Conservation (phyloP, 2,329 filamentous ascomycete species). For the Didymella keratinophila region DNA sequence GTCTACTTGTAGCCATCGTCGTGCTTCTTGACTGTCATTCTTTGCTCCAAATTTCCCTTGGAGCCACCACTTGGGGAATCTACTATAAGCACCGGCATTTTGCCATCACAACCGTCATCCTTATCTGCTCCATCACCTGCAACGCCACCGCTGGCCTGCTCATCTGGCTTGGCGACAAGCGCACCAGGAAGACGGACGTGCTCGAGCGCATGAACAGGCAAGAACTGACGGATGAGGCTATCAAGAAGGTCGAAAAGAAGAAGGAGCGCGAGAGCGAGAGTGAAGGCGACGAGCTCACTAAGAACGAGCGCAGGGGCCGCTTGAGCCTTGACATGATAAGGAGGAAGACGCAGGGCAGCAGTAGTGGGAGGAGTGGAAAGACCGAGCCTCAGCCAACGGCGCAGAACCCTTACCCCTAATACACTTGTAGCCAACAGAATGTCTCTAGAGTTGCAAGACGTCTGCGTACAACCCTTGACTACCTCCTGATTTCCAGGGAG, state of each 20-base stretch:
- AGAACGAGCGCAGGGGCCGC: slow-evolving; percentile 28
- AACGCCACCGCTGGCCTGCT: slow-evolving; percentile 80
- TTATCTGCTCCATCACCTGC: slow-evolving; percentile 78
- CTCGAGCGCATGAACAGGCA: slow-evolving; percentile 79
- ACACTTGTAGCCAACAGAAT: no score
- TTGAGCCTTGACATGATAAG: slow-evolving; percentile 30
- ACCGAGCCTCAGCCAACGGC: slow-evolving; percentile 19
- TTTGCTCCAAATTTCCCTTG: slow-evolving; percentile 79
- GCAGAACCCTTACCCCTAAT: slow-evolving; percentile 16
- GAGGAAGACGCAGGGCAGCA: slow-evolving; percentile 20
- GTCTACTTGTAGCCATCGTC: slow-evolving; percentile 78
- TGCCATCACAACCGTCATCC: slow-evolving; percentile 80
- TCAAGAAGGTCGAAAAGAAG: slow-evolving; percentile 62
- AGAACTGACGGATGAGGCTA: slow-evolving; percentile 73
- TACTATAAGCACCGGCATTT: slow-evolving; percentile 72
- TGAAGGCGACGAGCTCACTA: slow-evolving; percentile 32
- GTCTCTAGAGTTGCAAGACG: no score
- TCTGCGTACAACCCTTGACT: no score
- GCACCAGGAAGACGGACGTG: slow-evolving; percentile 85
- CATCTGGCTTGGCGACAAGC: slow-evolving; percentile 78
- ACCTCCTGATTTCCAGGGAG: no score
- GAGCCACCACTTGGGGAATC: slow-evolving; percentile 80
- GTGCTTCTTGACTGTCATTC: slow-evolving; percentile 81
- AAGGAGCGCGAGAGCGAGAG: slow-evolving; percentile 50
- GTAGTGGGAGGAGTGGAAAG: slow-evolving; percentile 23